Percentiles rank a stretch among this genome's conserved stretches.
Evolutionary conservation across 1,284 basidiomycete genomes (phyloP).

Genomic region (Ganoderma leucocontextum): DNA sequence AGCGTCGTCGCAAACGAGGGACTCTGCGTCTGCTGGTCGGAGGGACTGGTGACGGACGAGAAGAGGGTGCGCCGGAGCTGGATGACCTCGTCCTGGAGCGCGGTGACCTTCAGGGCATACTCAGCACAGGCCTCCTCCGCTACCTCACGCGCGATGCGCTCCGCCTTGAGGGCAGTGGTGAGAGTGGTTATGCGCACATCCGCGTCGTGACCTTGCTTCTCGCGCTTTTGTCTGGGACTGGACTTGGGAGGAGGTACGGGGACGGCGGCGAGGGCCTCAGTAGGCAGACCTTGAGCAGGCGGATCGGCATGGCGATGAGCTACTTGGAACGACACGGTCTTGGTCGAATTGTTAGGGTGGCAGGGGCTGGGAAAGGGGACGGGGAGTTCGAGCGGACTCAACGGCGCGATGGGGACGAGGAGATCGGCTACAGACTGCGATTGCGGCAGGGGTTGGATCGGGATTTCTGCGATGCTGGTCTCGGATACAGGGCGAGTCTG

Average conservation of each 20-base stretch:
- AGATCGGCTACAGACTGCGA: slow-evolving; percentile 20
- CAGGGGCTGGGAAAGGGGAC: background rate
- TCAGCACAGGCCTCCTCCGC: slow-evolving; percentile 24
- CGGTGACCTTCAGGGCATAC: slow-evolving; percentile 23
- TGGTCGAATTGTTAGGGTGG: background rate
- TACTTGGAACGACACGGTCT: background rate
- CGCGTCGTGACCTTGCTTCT: background rate
- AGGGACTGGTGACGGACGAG: background rate
- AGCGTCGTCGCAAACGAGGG: slow-evolving; percentile 2
- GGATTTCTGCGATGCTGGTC: slow-evolving; percentile 24
- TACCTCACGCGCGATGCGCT: slow-evolving; percentile 28
- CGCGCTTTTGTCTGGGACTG: background rate
- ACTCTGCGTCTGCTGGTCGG: background rate
- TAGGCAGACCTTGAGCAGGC: background rate
- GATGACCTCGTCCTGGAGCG: slow-evolving; percentile 40
- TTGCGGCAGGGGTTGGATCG: background rate
- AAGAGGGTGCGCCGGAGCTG: slow-evolving; percentile 33
- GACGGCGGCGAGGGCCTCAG: background rate
- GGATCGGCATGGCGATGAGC: background rate
- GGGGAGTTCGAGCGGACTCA: slow-evolving; percentile 6
- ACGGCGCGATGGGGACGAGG: slow-evolving; percentile 19
- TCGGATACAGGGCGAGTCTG: slow-evolving; percentile 37
- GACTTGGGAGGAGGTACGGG: slow-evolving; percentile 27
- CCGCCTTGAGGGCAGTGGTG: slow-evolving; percentile 30
- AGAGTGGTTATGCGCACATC: slow-evolving; percentile 18